phyloP scores from a whole-genome alignment of 164 flowering plant genomes.

The Tetrastigma voinierianum region DNA sequence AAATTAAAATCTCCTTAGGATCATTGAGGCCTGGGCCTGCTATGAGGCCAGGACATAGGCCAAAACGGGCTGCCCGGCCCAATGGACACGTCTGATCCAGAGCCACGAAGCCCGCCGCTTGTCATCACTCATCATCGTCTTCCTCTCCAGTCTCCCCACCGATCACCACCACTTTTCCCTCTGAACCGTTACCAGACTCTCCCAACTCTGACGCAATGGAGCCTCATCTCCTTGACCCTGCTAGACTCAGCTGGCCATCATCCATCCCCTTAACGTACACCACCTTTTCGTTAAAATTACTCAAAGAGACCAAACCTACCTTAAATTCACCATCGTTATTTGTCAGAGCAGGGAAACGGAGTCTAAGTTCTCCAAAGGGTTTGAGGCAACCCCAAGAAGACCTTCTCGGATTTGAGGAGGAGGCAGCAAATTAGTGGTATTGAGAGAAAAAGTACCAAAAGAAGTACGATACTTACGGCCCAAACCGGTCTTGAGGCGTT shows the following conservation, averaged over 20 bases:
- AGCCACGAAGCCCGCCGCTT: no score
- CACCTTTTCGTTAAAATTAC: conserved; percentile 25
- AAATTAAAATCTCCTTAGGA: no score
- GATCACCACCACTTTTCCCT: background rate
- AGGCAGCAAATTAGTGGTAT: conserved; percentile 65
- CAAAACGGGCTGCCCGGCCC: no score
- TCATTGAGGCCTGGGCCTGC: no score
- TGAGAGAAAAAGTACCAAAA: conserved; percentile 59
- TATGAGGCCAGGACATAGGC: no score
- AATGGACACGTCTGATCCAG: no score
- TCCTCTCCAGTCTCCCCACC: no score
- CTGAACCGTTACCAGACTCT: background rate
- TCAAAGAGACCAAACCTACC: background rate
- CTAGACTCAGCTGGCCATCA: conserved; percentile 11
- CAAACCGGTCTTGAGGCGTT: conserved; percentile 84
- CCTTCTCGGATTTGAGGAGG: conserved; percentile 66
- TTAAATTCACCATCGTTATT: background rate
- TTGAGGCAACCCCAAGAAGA: conserved; percentile 43
- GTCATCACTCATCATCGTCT: no score
- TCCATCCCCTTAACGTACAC: conserved; percentile 10
- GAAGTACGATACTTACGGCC: conserved; percentile 60
- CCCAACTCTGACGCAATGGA: conserved; percentile 15
- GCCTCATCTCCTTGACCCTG: background rate
- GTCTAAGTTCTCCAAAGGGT: conserved; percentile 23
- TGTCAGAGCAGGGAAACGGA: conserved; percentile 32